phyloP scores from a whole-genome alignment of 352 stramenopile genomes.

The Aphanomyces invadans region DNA sequence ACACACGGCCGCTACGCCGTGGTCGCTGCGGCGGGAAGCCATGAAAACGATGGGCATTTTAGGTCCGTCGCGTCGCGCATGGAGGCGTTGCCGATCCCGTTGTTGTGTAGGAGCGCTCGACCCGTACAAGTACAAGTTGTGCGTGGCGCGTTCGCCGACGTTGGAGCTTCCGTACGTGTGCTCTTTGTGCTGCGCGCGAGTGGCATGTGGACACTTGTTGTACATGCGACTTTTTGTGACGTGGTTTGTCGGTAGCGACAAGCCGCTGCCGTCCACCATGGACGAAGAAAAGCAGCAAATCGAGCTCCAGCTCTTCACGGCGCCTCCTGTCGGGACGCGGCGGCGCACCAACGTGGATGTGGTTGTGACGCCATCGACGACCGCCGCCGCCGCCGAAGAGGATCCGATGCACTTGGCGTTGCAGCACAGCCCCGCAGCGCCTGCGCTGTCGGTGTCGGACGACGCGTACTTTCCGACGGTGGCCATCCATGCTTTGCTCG shows the following conservation, averaged over 20 bases:
- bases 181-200: conserved; percentile 31
- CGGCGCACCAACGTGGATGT: too few species aligned
- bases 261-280: background rate
- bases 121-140: conserved; percentile 91
- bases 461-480: conserved; percentile 97
- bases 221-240: too few species aligned
- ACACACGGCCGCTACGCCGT: conserved; percentile 83
- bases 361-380: background rate
- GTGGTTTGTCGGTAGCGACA: conserved; percentile 5
- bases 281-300: conserved; percentile 84
- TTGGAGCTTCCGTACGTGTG: conserved; percentile 64
- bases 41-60: conserved; percentile 96
- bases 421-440: conserved; percentile 63
- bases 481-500: conserved; percentile 93
- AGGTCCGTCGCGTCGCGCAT: too few species aligned
- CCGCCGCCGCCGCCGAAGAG: background rate
- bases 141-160: conserved; percentile 39
- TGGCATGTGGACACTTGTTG: too few species aligned
- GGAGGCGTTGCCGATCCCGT: too few species aligned
- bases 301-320: conserved; percentile 77
- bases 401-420: background rate
- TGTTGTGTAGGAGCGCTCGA: conserved; percentile 78
- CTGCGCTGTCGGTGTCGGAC: conserved; percentile 53
- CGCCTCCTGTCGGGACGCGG: conserved; percentile 74
- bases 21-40: conserved; percentile 90